These are phyloP conservation scores for Eurotiales sp. DNA, from an alignment of 2,329 filamentous ascomycete genomes.

Conservation along the genomic window DNA sequence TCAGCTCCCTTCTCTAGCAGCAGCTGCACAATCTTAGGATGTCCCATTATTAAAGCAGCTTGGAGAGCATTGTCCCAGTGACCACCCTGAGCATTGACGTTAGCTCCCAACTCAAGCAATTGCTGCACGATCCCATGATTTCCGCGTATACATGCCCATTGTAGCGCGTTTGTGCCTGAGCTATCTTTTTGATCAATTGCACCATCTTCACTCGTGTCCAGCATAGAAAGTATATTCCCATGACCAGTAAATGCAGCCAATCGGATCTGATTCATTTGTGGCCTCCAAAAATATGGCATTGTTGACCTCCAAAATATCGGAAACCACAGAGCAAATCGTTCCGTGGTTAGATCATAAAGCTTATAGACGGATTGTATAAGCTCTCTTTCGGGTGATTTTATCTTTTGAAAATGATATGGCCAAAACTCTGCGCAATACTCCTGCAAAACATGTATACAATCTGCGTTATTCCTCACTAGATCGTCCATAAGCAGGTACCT, in stretches of 20 bases:
- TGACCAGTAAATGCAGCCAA: neutral
- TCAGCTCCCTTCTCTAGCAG: neutral
- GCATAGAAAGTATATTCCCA: neutral
- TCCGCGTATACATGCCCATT: neutral
- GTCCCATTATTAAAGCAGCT: neutral
- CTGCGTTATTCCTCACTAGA: neutral
- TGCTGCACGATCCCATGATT: too few relatives aligned
- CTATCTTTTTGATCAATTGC: neutral
- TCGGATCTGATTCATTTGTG: neutral
- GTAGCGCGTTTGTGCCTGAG: neutral
- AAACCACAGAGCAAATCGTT: neutral
- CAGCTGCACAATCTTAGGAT: neutral
- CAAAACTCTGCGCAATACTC: slow-evolving; percentile 1
- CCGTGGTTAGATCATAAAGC: neutral
- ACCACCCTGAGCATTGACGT: too few relatives aligned
- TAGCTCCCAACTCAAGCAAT: too few relatives aligned
- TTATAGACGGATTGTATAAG: neutral
- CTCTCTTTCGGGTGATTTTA: neutral
- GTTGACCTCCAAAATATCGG: neutral
- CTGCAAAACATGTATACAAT: neutral
- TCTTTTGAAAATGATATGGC: neutral
- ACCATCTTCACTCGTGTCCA: neutral
- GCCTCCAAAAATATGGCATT: neutral
- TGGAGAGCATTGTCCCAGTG: neutral
- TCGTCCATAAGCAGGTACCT: slow-evolving; percentile 4